Evolutionary conservation across 164 flowering plant species (phyloP).

Genomic region (Dillenia suffruticosa): DNA sequence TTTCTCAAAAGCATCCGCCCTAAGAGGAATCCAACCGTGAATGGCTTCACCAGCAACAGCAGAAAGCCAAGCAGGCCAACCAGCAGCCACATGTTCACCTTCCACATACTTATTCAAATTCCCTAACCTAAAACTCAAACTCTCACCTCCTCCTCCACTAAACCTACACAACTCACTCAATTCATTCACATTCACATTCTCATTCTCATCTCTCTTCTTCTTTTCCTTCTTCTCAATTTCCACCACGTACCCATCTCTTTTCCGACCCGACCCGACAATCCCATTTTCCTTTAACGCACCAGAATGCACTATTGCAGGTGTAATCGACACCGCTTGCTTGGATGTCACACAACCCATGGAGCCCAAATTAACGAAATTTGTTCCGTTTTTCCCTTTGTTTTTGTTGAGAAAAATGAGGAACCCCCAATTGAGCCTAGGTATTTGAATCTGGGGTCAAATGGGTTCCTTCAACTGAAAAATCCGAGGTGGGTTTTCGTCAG

Average conservation of each 20-base stretch:
- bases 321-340: slow-evolving; percentile 63
- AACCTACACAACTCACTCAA: slow-evolving; percentile 44
- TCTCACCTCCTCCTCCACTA: slow-evolving; percentile 39
- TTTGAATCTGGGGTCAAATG: slow-evolving; percentile 3
- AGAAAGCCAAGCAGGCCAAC: slow-evolving; percentile 83
- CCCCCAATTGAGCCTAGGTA: slow-evolving; percentile 18
- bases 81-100: slow-evolving; percentile 69
- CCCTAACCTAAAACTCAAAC: slow-evolving; percentile 57
- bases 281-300: slow-evolving; percentile 37
- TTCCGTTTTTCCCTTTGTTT: background rate
- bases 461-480: background rate
- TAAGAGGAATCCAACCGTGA: slow-evolving; percentile 72
- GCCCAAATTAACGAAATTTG: background rate
- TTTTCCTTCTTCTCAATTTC: slow-evolving; percentile 23
- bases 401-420: background rate
- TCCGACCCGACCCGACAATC: slow-evolving; percentile 9
- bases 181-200: slow-evolving; percentile 31
- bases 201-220: slow-evolving; percentile 4
- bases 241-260: slow-evolving; percentile 11
- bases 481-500: no score
- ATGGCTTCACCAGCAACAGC: slow-evolving; percentile 79
- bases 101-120: slow-evolving; percentile 54
- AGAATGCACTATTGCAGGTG: slow-evolving; percentile 57
- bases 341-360: slow-evolving; percentile 64
- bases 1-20: slow-evolving; percentile 56